phyloP scores from a whole-genome alignment of 768 basidiomycete genomes.

The Hortiboletus flavorubellus region DNA sequence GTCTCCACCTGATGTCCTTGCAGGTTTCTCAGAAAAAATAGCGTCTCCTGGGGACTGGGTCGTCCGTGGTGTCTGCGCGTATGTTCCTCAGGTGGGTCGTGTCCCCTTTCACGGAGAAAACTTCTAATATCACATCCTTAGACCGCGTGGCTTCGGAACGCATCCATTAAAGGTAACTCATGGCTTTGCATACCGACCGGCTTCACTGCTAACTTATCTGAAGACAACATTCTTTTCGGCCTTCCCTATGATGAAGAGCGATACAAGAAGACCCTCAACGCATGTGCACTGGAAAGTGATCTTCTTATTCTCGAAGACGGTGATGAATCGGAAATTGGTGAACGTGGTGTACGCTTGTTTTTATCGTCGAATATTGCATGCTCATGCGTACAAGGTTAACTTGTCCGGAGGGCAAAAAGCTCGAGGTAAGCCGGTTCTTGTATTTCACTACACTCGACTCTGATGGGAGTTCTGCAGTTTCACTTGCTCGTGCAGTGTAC shows the following conservation, averaged over 20 bases:
- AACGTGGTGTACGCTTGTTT: conserved; percentile 58
- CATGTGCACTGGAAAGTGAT: conserved; percentile 69
- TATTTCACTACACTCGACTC: not conserved
- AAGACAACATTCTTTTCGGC: conserved; percentile 76
- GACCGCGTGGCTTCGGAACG: conserved; percentile 71
- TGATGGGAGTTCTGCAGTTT: conserved; percentile 42
- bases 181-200: conserved; percentile 26
- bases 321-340: conserved; percentile 84
- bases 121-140: conserved; percentile 17
- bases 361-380: not conserved
- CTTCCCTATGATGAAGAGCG: conserved; percentile 70
- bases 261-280: conserved; percentile 76
- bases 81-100: conserved; percentile 68
- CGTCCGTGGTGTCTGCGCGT: conserved; percentile 75
- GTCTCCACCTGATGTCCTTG: conserved; percentile 77
- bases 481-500: conserved; percentile 83
- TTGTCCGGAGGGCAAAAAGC: conserved; percentile 62
- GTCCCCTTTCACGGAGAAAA: conserved; percentile 1
- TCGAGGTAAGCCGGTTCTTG: conserved; percentile 41
- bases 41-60: conserved; percentile 66
- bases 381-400: conserved; percentile 23
- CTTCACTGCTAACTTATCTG: conserved; percentile 29
- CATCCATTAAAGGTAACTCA: conserved; percentile 40
- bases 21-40: conserved; percentile 46
- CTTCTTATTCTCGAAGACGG: conserved; percentile 84